These are phyloP conservation scores for Calonectria montana DNA, from an alignment of 2,329 filamentous ascomycete genomes.

Conservation along the genomic window DNA sequence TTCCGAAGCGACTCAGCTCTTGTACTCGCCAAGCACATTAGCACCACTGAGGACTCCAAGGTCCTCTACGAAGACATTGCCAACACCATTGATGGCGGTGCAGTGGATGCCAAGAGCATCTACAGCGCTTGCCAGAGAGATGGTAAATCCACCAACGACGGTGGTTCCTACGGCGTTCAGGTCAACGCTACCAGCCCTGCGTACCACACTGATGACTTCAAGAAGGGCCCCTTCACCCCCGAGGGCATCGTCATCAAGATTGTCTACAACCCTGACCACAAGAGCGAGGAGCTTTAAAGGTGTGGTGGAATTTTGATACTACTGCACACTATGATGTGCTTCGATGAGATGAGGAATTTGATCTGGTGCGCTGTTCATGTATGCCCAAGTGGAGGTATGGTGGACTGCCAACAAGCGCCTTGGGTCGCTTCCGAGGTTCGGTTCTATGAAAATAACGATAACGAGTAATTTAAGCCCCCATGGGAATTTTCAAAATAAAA, in stretches of 20 bases:
- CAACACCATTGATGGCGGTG: slow-evolving; percentile 41
- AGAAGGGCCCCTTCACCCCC: slow-evolving; percentile 31
- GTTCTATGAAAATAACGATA: background rate
- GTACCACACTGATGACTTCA: slow-evolving; percentile 34
- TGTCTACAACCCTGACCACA: slow-evolving; percentile 21
- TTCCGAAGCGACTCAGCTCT: slow-evolving; percentile 31
- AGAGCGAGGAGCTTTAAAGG: slow-evolving; percentile 6
- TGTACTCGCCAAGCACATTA: slow-evolving; percentile 42
- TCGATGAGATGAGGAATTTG: background rate
- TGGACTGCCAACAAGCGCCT: background rate
- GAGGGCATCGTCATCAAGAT: slow-evolving; percentile 44
- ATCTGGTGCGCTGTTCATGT: background rate
- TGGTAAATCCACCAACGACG: slow-evolving; percentile 38
- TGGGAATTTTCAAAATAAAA: background rate
- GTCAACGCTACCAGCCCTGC: slow-evolving; percentile 26
- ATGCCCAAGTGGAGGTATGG: background rate
- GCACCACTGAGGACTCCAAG: slow-evolving; percentile 25
- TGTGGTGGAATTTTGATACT: too few species aligned
- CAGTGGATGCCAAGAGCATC: slow-evolving; percentile 42
- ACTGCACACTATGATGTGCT: background rate
- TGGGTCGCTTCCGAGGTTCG: background rate
- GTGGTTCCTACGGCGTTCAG: slow-evolving; percentile 35
- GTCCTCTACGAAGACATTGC: slow-evolving; percentile 43
- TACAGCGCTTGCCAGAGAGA: slow-evolving; percentile 31
- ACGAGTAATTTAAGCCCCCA: background rate